Evolutionary conservation across 495 filamentous ascomycete genomes (phyloP).

Genomic region (Xeromyces bisporus): DNA sequence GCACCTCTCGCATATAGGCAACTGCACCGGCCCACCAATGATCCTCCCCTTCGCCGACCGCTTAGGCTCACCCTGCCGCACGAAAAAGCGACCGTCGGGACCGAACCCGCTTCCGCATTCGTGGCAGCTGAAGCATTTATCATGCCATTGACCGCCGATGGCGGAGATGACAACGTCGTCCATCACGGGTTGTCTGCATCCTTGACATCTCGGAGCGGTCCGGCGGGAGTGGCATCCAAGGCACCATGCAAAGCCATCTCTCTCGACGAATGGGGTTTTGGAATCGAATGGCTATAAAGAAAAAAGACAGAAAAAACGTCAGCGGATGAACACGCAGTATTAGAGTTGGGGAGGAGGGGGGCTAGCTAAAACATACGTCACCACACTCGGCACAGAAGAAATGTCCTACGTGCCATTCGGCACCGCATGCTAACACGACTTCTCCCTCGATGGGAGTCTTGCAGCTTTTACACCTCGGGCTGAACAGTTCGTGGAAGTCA

Average conservation of each 20-base stretch:
- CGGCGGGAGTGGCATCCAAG: slow-evolving; percentile 81
- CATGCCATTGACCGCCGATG: slow-evolving; percentile 87
- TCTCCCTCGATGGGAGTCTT: slow-evolving; percentile 97
- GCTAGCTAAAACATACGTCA: slow-evolving; percentile 51
- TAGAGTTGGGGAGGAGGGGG: background rate
- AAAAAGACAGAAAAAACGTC: slow-evolving; percentile 1
- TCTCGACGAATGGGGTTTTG: slow-evolving; percentile 81
- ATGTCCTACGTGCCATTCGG: slow-evolving; percentile 93
- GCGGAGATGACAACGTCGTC: slow-evolving; percentile 77
- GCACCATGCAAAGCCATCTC: slow-evolving; percentile 99
- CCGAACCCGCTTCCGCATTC: slow-evolving; percentile 45
- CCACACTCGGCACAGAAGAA: slow-evolving; percentile 99
- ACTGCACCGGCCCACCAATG: slow-evolving; percentile 28
- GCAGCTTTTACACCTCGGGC: slow-evolving; percentile 87
- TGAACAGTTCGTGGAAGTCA: slow-evolving; percentile 91
- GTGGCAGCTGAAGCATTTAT: slow-evolving; percentile 74
- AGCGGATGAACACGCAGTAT: slow-evolving; percentile 1
- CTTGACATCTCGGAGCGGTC: slow-evolving; percentile 71
- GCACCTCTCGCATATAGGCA: slow-evolving; percentile 46
- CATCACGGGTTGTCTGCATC: slow-evolving; percentile 68
- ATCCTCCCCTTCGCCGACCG: slow-evolving; percentile 33
- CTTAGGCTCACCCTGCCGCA: slow-evolving; percentile 37
- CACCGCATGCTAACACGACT: slow-evolving; percentile 79
- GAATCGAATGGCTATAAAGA: slow-evolving; percentile 50
- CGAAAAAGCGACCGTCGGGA: slow-evolving; percentile 45